phyloP scores from a whole-genome alignment of 441 rosid species.

The Mallotus japonicus region DNA sequence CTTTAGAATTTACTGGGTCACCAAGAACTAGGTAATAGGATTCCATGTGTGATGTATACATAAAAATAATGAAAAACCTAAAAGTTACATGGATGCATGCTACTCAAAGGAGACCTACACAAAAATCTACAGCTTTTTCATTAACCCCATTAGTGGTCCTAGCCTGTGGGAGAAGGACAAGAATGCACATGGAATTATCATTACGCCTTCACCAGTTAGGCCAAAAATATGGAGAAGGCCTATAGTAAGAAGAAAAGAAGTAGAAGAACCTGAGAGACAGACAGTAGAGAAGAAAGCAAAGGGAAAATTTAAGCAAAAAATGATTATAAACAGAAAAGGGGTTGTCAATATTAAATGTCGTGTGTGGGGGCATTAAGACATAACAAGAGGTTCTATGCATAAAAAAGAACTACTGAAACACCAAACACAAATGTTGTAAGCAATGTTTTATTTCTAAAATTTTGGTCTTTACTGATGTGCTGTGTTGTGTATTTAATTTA shows the following conservation, averaged over 20 bases:
- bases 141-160: background rate
- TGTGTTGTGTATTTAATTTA: too few species aligned
- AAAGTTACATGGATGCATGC: too few species aligned
- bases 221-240: background rate
- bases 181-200: too few species aligned
- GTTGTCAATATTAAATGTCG: background rate
- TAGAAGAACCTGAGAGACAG: background rate
- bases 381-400: too few species aligned
- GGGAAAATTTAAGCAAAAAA: background rate
- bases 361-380: background rate
- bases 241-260: background rate
- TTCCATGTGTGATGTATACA: too few species aligned
- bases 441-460: too few species aligned
- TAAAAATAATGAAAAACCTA: background rate
- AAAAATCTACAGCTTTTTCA: background rate
- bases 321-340: background rate
- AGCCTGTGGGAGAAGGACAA: background rate
- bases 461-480: too few species aligned
- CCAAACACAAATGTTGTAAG: too few species aligned
- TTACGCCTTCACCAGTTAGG: background rate
- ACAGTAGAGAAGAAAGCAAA: too few species aligned
- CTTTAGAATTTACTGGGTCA: background rate
- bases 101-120: background rate
- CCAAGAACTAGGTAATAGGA: background rate
- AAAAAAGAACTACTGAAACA: too few species aligned